Base-by-base conservation (phyloP, 805 yeast genomes). In the Pichia sporocuriosa region DNA sequence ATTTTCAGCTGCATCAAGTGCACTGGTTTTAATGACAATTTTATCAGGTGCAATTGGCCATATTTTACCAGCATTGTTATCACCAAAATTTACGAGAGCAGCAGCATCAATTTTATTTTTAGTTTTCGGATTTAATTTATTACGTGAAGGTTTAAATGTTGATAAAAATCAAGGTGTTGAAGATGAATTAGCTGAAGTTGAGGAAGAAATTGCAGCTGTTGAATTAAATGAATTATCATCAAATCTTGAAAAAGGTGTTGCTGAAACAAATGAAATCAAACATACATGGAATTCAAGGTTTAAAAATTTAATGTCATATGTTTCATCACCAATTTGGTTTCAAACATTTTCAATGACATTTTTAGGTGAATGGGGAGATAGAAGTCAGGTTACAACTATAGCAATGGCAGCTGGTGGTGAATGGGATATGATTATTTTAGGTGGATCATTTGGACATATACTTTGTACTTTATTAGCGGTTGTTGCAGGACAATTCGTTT, bases 311-410 rank as follows among this genome's bases (percentile, higher is more conserved):
- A 77, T 81, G 3, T 62, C 78, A 3, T 75, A 78, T 43, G 64
- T 87, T 4, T 67, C 90, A 42, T 83, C 95, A 3, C 97, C 98
- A 4, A 66, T 80, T 9, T 93, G 95, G 89, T 81, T 88, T 50
- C 96, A 90, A 68, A 90, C 90, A 4, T 93, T 93, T 58, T 78
- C 79, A 40, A 90, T 93, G 97, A 86, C 96, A 4, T 93, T 93
- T 61, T 67, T 93, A 37, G 98, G 97, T 46, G 99, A 93, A 67
- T 88, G 97, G 95, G 99, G 99, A 39, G 99, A 93, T 63, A 79
- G 98, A 56, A 88, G 97, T 11, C 99, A 93, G 67, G 87, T 93
- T 42, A 96, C 97, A 33, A 93, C 97, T 26, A 88, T 93, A 55
- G 97, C 97, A 31, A 84, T 93, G 94, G 97, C 97, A 40, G 96